Evolutionary conservation across 768 basidiomycete genomes (phyloP).

Genomic region (Macrolepiota dolichaula): DNA sequence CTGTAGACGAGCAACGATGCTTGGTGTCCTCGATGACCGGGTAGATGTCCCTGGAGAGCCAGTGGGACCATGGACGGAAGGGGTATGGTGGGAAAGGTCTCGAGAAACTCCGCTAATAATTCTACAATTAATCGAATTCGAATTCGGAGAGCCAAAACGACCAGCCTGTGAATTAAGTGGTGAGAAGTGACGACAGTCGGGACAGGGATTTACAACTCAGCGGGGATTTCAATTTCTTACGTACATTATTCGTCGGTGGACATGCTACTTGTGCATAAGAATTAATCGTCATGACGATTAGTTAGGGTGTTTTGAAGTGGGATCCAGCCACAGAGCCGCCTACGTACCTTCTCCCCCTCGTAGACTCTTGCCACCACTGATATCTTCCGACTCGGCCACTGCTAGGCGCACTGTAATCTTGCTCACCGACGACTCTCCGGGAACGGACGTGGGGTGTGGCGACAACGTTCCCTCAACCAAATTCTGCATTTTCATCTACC

Average conservation of each 20-base stretch:
- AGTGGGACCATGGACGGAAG: neutral
- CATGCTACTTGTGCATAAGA: constrained; percentile 3
- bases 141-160: constrained; percentile 7
- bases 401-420: constrained; percentile 2
- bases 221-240: constrained; percentile 4
- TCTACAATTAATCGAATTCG: neutral
- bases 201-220: neutral
- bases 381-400: neutral
- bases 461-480: constrained; percentile 28
- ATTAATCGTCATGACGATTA: constrained; percentile 11
- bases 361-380: neutral
- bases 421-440: neutral
- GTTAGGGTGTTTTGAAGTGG: neutral
- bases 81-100: neutral
- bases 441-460: neutral
- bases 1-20: constrained; percentile 60
- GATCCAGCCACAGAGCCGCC: neutral
- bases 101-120: neutral
- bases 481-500: constrained; percentile 37
- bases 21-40: constrained; percentile 30
- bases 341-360: constrained; percentile 3
- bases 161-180: constrained; percentile 12
- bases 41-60: neutral
- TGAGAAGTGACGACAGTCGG: neutral
- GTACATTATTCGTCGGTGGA: constrained; percentile 9